A percentile compares a stretch with the other conserved stretches of the same genome.
These are phyloP conservation scores for Pseudocercospora fijiensis DNA, from an alignment of 2,329 filamentous ascomycete species.

Conservation along the genomic window DNA sequence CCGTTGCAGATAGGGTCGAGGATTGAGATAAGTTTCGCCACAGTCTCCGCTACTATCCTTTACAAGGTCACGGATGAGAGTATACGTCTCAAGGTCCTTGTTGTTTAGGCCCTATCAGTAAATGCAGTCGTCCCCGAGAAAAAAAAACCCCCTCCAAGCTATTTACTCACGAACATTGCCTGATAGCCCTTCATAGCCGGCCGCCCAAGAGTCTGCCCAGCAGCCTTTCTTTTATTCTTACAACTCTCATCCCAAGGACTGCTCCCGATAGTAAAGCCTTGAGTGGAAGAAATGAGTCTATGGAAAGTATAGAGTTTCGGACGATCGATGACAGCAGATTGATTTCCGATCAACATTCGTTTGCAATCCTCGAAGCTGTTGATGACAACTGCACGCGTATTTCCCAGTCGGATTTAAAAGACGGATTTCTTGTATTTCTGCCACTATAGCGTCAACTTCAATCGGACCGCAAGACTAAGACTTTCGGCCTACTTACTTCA, in stretches of 20 bases:
- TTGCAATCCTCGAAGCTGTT: constrained; percentile 56
- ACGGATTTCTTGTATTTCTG: constrained; percentile 48
- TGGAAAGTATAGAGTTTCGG: constrained; percentile 53
- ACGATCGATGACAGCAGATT: constrained; percentile 49
- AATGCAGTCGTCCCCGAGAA: background rate
- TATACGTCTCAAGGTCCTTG: constrained; percentile 52
- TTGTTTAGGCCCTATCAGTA: background rate
- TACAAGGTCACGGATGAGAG: constrained; percentile 51
- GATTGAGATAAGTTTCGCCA: constrained; percentile 41
- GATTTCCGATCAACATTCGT: constrained; percentile 52
- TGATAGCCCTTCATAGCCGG: constrained; percentile 50
- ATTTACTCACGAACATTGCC: constrained; percentile 47
- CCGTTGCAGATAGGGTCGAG: constrained; percentile 54
- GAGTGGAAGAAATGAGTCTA: constrained; percentile 52
- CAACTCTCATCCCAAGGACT: constrained; percentile 56
- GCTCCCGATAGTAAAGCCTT: constrained; percentile 58
- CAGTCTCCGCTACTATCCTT: constrained; percentile 48
- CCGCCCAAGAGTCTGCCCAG: constrained; percentile 49
- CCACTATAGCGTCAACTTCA: constrained; percentile 41
- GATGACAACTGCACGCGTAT: constrained; percentile 54
- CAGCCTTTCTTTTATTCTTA: constrained; percentile 55
- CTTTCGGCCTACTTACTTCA: constrained; percentile 32
- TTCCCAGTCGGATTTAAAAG: constrained; percentile 56
- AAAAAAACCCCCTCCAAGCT: background rate
- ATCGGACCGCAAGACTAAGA: background rate